Evolutionary conservation across 2,329 filamentous ascomycete species (phyloP).

Genomic region (Cercospora brassicicola): DNA sequence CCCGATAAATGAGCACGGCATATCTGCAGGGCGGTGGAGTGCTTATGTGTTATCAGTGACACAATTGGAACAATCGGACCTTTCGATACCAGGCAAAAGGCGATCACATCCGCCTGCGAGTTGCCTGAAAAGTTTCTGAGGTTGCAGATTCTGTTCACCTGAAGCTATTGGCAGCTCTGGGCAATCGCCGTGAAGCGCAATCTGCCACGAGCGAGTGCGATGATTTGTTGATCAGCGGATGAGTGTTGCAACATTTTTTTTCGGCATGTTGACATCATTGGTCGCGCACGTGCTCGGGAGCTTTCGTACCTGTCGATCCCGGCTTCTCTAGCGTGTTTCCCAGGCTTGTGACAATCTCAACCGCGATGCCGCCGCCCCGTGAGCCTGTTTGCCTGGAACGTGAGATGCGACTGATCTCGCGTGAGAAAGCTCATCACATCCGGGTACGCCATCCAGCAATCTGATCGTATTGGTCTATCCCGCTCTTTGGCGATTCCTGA

Average conservation of each 20-base stretch:
- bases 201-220: background rate
- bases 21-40: background rate
- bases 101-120: background rate
- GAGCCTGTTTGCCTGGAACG: background rate
- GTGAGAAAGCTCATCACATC: background rate
- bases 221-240: background rate
- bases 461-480: background rate
- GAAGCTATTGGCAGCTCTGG: background rate
- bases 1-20: slow-evolving; percentile 1
- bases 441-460: background rate
- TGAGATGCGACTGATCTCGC: background rate
- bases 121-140: background rate
- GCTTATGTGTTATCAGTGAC: background rate
- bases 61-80: background rate
- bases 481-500: background rate
- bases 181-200: background rate
- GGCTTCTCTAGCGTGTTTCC: background rate
- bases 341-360: background rate
- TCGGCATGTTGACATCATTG: background rate
- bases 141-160: background rate
- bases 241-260: background rate
- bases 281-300: background rate
- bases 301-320: background rate
- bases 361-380: background rate
- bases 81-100: background rate